These are phyloP conservation scores for Xylariaceae sp. DNA, from an alignment of 2,329 filamentous ascomycete genomes.

Conservation along the genomic window DNA sequence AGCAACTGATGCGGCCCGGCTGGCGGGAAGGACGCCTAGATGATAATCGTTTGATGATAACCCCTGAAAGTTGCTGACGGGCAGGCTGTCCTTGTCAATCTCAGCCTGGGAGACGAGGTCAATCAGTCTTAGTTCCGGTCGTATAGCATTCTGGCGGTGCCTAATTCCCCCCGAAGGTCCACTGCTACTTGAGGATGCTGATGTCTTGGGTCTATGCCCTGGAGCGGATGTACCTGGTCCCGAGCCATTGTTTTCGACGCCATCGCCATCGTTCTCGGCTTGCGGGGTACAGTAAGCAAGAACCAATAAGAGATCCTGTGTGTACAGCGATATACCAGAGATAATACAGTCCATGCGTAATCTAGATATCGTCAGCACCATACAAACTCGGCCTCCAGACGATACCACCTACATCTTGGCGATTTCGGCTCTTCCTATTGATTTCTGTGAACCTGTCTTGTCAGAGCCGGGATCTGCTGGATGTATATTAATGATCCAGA, in stretches of 20 bases:
- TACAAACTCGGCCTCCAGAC: not conserved
- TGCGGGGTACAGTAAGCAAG: slow-evolving; percentile 84
- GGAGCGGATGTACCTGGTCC: slow-evolving; percentile 26
- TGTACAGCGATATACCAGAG: slow-evolving; percentile 95
- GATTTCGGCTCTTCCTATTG: slow-evolving; percentile 79
- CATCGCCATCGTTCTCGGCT: slow-evolving; percentile 50
- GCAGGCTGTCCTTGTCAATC: slow-evolving; percentile 80
- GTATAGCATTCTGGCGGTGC: slow-evolving; percentile 72
- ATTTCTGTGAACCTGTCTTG: slow-evolving; percentile 65
- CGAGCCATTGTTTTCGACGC: slow-evolving; percentile 44
- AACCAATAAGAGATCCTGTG: slow-evolving; percentile 82
- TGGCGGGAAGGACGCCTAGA: slow-evolving; percentile 75
- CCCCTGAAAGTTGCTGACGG: slow-evolving; percentile 80
- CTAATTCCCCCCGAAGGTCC: slow-evolving; percentile 63
- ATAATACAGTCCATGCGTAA: slow-evolving; percentile 96
- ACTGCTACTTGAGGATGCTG: slow-evolving; percentile 47
- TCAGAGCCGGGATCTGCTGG: slow-evolving; percentile 65
- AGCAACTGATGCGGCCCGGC: slow-evolving; percentile 58
- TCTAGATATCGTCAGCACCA: slow-evolving; percentile 42
- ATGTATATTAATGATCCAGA: slow-evolving; percentile 93
- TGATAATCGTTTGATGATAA: slow-evolving; percentile 91
- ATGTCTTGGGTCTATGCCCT: slow-evolving; percentile 40
- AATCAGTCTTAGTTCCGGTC: slow-evolving; percentile 86
- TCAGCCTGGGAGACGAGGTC: slow-evolving; percentile 84
- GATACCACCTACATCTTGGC: slow-evolving; percentile 72